phyloP scores from a whole-genome alignment of 1,284 basidiomycete species.

The Sutorius eximius region DNA sequence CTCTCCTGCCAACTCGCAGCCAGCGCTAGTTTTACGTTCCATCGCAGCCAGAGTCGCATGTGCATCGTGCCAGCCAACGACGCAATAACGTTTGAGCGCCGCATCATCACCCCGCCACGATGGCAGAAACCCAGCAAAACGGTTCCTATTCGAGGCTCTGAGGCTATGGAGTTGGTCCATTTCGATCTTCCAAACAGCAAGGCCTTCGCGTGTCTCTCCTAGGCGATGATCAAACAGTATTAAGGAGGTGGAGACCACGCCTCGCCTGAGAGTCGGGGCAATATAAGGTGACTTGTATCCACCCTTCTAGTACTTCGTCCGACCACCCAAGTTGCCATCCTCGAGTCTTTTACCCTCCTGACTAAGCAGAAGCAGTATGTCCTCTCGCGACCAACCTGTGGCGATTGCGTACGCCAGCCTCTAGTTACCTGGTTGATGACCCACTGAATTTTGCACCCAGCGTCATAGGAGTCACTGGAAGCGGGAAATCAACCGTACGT shows the following conservation, averaged over 20 bases:
- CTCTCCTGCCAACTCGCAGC: background rate
- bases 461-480: slow-evolving; percentile 43
- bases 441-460: slow-evolving; percentile 22
- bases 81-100: background rate
- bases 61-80: background rate
- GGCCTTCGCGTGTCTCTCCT: slow-evolving; percentile 20
- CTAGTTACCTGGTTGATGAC: background rate
- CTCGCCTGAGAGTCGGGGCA: slow-evolving; percentile 7
- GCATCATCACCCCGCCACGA: background rate
- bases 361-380: slow-evolving; percentile 15
- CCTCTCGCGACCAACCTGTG: slow-evolving; percentile 9
- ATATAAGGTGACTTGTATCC: slow-evolving; percentile 20
- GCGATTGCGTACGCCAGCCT: slow-evolving; percentile 26
- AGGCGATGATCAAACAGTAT: background rate
- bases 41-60: background rate
- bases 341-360: background rate
- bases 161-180: slow-evolving; percentile 23
- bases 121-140: background rate
- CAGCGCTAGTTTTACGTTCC: background rate
- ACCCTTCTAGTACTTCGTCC: background rate
- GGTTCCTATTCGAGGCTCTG: slow-evolving; percentile 6
- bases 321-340: background rate
- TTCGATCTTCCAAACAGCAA: slow-evolving; percentile 17
- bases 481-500: slow-evolving; percentile 43
- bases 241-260: slow-evolving; percentile 9